Conservation (phyloP, 2,329 filamentous ascomycete genomes). For the Tolypocladium ovalisporum region DNA sequence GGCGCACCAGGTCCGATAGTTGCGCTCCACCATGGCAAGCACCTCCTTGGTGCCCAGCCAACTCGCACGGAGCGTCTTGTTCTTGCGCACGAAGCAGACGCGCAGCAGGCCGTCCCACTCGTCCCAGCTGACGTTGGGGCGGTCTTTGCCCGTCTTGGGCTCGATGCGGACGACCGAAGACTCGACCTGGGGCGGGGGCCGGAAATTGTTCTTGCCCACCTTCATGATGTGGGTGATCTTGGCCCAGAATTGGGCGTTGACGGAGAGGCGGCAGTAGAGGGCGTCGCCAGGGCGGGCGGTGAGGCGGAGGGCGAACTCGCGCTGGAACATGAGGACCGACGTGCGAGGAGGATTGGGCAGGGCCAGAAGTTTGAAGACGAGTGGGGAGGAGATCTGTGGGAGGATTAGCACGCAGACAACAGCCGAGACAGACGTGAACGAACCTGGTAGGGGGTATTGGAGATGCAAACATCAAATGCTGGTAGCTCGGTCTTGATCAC, state of each 20-base stretch:
- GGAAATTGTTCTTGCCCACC: constrained; percentile 94
- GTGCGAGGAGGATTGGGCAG: constrained; percentile 71
- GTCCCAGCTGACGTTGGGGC: constrained; percentile 82
- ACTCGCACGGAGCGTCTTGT: constrained; percentile 74
- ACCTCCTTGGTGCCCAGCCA: constrained; percentile 76
- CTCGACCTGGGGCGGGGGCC: constrained; percentile 86
- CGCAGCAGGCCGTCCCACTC: constrained; percentile 88
- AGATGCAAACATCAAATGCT: constrained; percentile 76
- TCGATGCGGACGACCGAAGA: constrained; percentile 82
- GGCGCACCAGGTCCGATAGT: constrained; percentile 84
- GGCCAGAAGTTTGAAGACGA: constrained; percentile 83
- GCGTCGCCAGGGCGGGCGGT: constrained; percentile 82
- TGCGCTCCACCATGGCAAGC: constrained; percentile 69
- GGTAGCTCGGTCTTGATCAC: constrained; percentile 69
- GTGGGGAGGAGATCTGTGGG: constrained; percentile 68
- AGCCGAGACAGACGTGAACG: neutral
- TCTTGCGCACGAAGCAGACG: constrained; percentile 66
- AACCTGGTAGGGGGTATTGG: constrained; percentile 53
- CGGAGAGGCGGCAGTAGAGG: constrained; percentile 80
- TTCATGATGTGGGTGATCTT: constrained; percentile 68
- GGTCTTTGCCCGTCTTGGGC: constrained; percentile 64
- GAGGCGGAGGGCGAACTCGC: constrained; percentile 84
- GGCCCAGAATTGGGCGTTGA: constrained; percentile 86
- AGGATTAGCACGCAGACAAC: neutral
- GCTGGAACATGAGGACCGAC: constrained; percentile 91